Evolutionary conservation across 495 filamentous ascomycete genomes (phyloP), one percentile per base, ranked within the genome.

Genomic region (Astrothelium macrocarpum): DNA sequence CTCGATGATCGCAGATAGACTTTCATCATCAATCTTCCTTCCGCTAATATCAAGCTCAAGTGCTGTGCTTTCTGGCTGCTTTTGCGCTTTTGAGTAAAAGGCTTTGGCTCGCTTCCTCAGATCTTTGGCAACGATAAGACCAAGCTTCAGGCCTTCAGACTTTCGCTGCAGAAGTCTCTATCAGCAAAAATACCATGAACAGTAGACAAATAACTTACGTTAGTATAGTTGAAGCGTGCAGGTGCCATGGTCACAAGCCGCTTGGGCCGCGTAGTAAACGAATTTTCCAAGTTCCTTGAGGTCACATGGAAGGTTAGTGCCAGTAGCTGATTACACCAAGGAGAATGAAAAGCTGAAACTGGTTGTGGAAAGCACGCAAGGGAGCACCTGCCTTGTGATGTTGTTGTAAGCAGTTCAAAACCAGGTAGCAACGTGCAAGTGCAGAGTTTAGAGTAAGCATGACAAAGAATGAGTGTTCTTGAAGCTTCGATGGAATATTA

Each of bases 1-100:
- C 32, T 72, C 69, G 20, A 77, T 76, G 59, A 80, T 72, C 62
- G 76, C 73, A 2, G 45, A 53, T 28, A 82, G 68, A 18, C 78
- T 80, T 12, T 76, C 71, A 61, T 80, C 78, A 3, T 73, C 76
- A 11, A 83, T 67, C 14, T 68, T 58, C 69, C 76, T 82, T 28
- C 71, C 73, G 18, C 76, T 71, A 23, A 80, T 61, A 59, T 80
- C 77, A 32, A 83, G 73, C 53, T 83, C 80, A n/a, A 81, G 32
- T 53, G 45, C 46, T 65, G 7, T 53, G 45, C 62, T 68, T 71
- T 46, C 32, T 5, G 32, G 59, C 5, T 59, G 58, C 25, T 60
- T 59, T 45, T 60, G 36, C 2, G 59, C 66, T 32, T 66, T 62
- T 62, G 63, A 65, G 34, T 64, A 56, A 7, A 28, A 65, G 62